These are phyloP conservation scores for Yarrowia osloensis DNA, from an alignment of 805 yeast genomes.

Conservation along the genomic window DNA sequence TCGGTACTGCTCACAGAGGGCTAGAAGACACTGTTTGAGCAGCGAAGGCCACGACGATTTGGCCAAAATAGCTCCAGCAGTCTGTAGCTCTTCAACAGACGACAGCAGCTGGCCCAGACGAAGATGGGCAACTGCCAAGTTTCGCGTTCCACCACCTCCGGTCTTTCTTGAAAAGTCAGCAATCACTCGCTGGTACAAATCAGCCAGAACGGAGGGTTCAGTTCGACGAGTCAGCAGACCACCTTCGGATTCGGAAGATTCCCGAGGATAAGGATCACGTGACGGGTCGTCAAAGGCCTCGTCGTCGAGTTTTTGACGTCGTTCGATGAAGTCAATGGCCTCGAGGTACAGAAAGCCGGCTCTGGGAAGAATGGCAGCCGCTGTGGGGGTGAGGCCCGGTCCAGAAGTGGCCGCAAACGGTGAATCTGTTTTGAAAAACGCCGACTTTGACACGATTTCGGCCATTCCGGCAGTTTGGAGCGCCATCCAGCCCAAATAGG, in stretches of 20 bases:
- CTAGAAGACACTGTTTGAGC: slow-evolving; percentile 7
- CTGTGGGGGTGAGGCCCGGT: slow-evolving; percentile 7
- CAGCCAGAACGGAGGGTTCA: background rate
- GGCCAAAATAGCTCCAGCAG: slow-evolving; percentile 15
- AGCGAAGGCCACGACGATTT: slow-evolving; percentile 5
- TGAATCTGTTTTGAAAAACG: slow-evolving; percentile 6
- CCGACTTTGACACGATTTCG: background rate
- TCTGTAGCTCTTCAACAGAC: slow-evolving; percentile 11
- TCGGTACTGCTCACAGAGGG: slow-evolving; percentile 14
- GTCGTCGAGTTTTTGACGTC: background rate
- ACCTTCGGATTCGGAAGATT: background rate
- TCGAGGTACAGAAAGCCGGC: slow-evolving; percentile 15
- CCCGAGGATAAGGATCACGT: slow-evolving; percentile 10
- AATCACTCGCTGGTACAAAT: slow-evolving; percentile 11
- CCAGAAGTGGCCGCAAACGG: slow-evolving; percentile 21
- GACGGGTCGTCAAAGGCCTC: slow-evolving; percentile 6
- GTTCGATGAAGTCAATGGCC: slow-evolving; percentile 7
- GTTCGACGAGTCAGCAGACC: background rate
- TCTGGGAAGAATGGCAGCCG: slow-evolving; percentile 5
- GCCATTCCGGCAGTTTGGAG: slow-evolving; percentile 69
- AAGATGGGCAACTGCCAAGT: slow-evolving; percentile 15
- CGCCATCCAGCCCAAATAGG: slow-evolving; percentile 56
- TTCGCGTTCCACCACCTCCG: background rate
- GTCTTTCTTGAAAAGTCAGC: slow-evolving; percentile 8
- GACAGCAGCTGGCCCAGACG: slow-evolving; percentile 15